Conservation (phyloP, 2,329 filamentous ascomycete species). For the Bipolaris victoriae region DNA sequence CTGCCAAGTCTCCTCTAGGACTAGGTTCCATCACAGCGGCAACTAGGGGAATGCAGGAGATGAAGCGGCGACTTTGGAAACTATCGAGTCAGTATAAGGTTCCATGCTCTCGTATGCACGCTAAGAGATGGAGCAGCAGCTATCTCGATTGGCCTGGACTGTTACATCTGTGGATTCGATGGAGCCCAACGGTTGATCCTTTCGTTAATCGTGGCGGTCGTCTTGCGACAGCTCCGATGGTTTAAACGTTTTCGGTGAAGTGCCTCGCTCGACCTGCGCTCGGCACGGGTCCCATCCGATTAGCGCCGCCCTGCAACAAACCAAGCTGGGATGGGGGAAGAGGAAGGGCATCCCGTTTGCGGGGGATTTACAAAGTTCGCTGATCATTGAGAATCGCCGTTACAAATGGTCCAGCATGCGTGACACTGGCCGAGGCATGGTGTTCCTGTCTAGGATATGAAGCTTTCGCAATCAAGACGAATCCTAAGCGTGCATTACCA, state of each 20-base stretch:
- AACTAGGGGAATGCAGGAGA: constrained; percentile 26
- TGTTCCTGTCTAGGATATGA: neutral
- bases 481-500: neutral
- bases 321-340: neutral
- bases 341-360: constrained; percentile 7
- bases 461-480: neutral
- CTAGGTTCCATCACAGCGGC: constrained; percentile 16
- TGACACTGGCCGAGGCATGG: neutral
- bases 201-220: constrained; percentile 5
- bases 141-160: constrained; percentile 6
- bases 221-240: neutral
- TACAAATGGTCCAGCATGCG: neutral
- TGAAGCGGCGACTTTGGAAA: constrained; percentile 17
- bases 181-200: constrained; percentile 11
- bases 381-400: neutral
- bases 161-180: constrained; percentile 4
- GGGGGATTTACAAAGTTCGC: constrained; percentile 12
- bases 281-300: constrained; percentile 15
- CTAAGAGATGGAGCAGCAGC: neutral
- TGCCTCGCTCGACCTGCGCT: constrained; percentile 14
- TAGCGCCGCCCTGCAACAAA: constrained; percentile 3
- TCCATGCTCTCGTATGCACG: constrained; percentile 8
- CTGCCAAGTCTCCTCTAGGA: constrained; percentile 19
- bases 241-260: neutral
- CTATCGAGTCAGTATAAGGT: constrained; percentile 29